These are phyloP conservation scores for Termitomyces sp. DNA, from an alignment of 768 basidiomycete species.

Conservation along the genomic window DNA sequence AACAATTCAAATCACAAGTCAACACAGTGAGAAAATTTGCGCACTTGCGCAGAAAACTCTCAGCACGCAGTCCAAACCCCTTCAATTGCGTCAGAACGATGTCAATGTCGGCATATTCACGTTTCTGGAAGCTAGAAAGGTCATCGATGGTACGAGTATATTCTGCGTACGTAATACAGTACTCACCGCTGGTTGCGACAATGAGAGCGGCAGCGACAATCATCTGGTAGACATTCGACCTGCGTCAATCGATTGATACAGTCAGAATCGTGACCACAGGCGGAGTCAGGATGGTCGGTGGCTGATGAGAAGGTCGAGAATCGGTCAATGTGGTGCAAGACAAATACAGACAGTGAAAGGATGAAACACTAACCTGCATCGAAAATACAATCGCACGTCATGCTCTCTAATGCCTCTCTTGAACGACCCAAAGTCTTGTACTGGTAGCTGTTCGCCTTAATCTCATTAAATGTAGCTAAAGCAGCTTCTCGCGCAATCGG, in stretches of 20 bases:
- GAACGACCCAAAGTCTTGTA: slow-evolving; percentile 82
- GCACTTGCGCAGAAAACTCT: slow-evolving; percentile 57
- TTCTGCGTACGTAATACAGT: slow-evolving; percentile 10
- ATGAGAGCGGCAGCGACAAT: slow-evolving; percentile 76
- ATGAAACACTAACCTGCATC: slow-evolving; percentile 63
- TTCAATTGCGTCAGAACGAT: slow-evolving; percentile 95
- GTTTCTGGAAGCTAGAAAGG: slow-evolving; percentile 71
- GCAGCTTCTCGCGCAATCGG: slow-evolving; percentile 75
- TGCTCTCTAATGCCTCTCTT: slow-evolving; percentile 85
- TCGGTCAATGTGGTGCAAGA: slow-evolving; percentile 3
- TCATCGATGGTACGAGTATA: slow-evolving; percentile 2
- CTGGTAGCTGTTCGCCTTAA: slow-evolving; percentile 81
- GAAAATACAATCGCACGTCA: slow-evolving; percentile 91
- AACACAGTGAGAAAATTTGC: slow-evolving; percentile 18
- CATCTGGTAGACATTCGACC: slow-evolving; percentile 89
- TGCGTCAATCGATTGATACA: slow-evolving; percentile 98
- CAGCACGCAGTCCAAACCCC: slow-evolving; percentile 88
- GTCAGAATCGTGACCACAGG: slow-evolving; percentile 85
- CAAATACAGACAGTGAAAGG: slow-evolving; percentile 4
- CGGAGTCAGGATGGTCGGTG: slow-evolving; percentile 51
- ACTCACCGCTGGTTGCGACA: slow-evolving; percentile 93
- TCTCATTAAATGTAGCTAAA: slow-evolving; percentile 64
- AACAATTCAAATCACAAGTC: slow-evolving; percentile 1
- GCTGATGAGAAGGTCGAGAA: slow-evolving; percentile 33
- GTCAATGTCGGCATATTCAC: slow-evolving; percentile 79